Percentiles rank a stretch among this genome's conserved stretches.
These are phyloP conservation scores for Leccinum ochraceum DNA, from an alignment of 768 basidiomycete genomes.

Conservation along the genomic window DNA sequence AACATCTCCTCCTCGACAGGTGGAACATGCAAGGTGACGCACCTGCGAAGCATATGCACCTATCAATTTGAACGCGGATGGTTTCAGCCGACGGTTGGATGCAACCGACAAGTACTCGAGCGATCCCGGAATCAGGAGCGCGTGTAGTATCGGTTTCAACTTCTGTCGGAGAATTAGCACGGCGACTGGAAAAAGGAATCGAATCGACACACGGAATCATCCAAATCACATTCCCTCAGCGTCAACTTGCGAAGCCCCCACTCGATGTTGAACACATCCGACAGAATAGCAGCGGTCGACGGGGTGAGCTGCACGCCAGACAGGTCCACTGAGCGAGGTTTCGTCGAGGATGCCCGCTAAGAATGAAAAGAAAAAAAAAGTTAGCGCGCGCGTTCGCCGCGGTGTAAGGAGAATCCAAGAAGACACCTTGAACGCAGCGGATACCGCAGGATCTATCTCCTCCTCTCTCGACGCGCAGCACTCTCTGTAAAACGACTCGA, in stretches of 20 bases:
- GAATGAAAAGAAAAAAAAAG: background rate
- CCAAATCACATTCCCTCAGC: slow-evolving; percentile 51
- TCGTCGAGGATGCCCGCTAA: background rate
- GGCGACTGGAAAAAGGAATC: background rate
- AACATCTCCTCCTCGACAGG: background rate
- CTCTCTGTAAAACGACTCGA: slow-evolving; percentile 75
- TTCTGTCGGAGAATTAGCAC: background rate
- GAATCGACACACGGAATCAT: background rate
- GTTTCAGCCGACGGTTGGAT: slow-evolving; percentile 73
- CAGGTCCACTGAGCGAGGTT: background rate
- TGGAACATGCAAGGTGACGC: slow-evolving; percentile 2
- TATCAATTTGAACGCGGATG: slow-evolving; percentile 63
- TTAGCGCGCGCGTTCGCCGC: slow-evolving; percentile 23
- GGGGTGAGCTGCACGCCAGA: background rate
- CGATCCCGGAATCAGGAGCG: background rate
- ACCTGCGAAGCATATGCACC: slow-evolving; percentile 69
- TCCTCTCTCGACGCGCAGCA: slow-evolving; percentile 80
- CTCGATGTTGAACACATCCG: slow-evolving; percentile 81
- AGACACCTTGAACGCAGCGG: slow-evolving; percentile 69
- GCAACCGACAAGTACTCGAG: slow-evolving; percentile 80
- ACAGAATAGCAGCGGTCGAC: slow-evolving; percentile 66
- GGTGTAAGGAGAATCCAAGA: background rate
- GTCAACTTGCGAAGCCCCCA: background rate
- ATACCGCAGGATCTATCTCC: slow-evolving; percentile 60
- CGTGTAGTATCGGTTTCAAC: background rate